These are phyloP conservation scores for Candida neerlandica DNA, from an alignment of 1,139 yeast species.

Conservation along the genomic window DNA sequence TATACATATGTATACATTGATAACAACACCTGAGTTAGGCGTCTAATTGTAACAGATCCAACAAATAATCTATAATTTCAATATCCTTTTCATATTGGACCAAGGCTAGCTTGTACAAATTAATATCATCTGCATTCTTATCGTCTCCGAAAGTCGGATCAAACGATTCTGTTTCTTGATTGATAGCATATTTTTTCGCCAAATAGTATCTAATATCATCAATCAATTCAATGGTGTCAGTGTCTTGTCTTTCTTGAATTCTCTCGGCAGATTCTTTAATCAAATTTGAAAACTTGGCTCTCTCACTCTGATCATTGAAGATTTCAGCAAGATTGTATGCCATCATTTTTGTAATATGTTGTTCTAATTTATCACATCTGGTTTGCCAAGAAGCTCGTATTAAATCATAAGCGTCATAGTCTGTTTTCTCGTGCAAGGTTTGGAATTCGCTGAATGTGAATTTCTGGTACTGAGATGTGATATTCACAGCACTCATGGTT, in stretches of 20 bases:
- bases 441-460: constrained; percentile 25
- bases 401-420: constrained; percentile 54
- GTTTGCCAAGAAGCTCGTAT: constrained; percentile 70
- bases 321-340: constrained; percentile 52
- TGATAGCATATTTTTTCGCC: constrained; percentile 46
- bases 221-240: constrained; percentile 76
- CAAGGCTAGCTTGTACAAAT: constrained; percentile 33
- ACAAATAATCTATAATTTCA: constrained; percentile 44
- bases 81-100: constrained; percentile 34
- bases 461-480: constrained; percentile 43
- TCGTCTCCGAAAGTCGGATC: constrained; percentile 27
- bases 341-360: constrained; percentile 58
- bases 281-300: constrained; percentile 21
- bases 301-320: constrained; percentile 31
- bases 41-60: constrained; percentile 45
- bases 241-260: constrained; percentile 63
- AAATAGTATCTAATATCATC: constrained; percentile 77
- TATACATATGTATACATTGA: too few species aligned
- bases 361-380: constrained; percentile 65
- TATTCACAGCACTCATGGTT: constrained; percentile 62
- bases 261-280: constrained; percentile 55
- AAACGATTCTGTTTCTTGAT: constrained; percentile 33
- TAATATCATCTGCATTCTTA: constrained; percentile 25
- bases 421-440: constrained; percentile 22
- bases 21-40: constrained; percentile 35